phyloP scores from a whole-genome alignment of 1,284 basidiomycete species.

The Marasmius sp. region DNA sequence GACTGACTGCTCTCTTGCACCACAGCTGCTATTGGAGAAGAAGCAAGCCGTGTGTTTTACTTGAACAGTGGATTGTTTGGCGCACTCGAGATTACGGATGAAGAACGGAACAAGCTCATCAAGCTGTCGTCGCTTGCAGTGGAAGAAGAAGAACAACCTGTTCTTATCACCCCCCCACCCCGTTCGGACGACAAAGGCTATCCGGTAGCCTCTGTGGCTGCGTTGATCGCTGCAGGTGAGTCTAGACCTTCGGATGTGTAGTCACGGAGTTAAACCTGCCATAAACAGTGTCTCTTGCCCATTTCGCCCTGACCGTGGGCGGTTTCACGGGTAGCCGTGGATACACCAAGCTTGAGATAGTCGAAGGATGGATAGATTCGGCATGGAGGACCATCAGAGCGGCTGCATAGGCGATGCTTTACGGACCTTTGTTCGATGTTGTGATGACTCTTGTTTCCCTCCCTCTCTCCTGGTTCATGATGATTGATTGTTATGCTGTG shows the following conservation, averaged over 20 bases:
- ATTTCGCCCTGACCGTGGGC: constrained; percentile 48
- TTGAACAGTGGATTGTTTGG: constrained; percentile 69
- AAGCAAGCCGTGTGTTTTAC: constrained; percentile 70
- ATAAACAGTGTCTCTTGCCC: constrained; percentile 43
- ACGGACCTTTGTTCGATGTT: not conserved
- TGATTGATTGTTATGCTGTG: too few relatives aligned
- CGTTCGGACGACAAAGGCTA: constrained; percentile 23
- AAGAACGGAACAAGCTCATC: constrained; percentile 5
- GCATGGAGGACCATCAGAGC: constrained; percentile 14
- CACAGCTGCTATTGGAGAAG: constrained; percentile 46
- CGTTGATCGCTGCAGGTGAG: constrained; percentile 46
- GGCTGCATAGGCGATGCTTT: not conserved
- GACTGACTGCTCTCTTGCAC: not conserved
- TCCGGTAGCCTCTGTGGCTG: constrained; percentile 39
- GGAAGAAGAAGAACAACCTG: constrained; percentile 13
- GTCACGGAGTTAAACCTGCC: not conserved
- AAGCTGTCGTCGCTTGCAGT: constrained; percentile 6
- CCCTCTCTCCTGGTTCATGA: too few relatives aligned
- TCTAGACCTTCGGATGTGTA: not conserved
- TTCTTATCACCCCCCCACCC: constrained; percentile 16
- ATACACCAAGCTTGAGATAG: constrained; percentile 42
- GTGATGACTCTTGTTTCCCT: too few relatives aligned
- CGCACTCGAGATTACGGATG: constrained; percentile 30
- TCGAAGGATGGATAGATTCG: constrained; percentile 40
- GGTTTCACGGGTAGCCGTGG: constrained; percentile 51